Percentiles rank a stretch among this genome's conserved stretches.
Conservation (phyloP, 495 filamentous ascomycete genomes). For the Penicillium paxilli region DNA sequence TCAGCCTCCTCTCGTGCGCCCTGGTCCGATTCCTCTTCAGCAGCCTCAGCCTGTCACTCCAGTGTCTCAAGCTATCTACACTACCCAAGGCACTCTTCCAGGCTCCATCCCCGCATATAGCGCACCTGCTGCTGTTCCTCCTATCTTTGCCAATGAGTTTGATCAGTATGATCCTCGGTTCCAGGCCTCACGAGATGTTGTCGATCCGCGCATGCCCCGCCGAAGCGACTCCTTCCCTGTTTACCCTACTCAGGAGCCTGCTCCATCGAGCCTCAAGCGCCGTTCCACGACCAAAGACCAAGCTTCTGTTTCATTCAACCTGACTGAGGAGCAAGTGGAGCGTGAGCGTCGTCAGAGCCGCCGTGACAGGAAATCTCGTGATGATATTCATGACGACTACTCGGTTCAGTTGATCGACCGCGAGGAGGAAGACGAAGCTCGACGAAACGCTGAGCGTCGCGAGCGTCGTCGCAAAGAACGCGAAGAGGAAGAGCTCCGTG, state of each 20-base stretch:
- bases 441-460: slow-evolving; percentile 16
- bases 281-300: slow-evolving; percentile 42
- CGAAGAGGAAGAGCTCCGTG: slow-evolving; percentile 22
- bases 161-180: slow-evolving; percentile 23
- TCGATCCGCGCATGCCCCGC: slow-evolving; percentile 12
- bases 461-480: slow-evolving; percentile 17
- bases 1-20: slow-evolving; percentile 48
- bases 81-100: slow-evolving; percentile 33
- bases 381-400: slow-evolving; percentile 24
- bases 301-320: slow-evolving; percentile 47
- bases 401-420: slow-evolving; percentile 34
- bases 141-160: slow-evolving; percentile 29
- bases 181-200: slow-evolving; percentile 24
- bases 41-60: slow-evolving; percentile 58
- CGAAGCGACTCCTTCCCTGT: slow-evolving; percentile 40
- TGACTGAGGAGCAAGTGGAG: slow-evolving; percentile 50
- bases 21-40: slow-evolving; percentile 54
- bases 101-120: slow-evolving; percentile 36
- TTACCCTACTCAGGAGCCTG: slow-evolving; percentile 24
- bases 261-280: slow-evolving; percentile 34
- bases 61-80: slow-evolving; percentile 56
- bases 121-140: slow-evolving; percentile 32
- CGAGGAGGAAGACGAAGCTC: slow-evolving; percentile 24
- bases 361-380: slow-evolving; percentile 26
- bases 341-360: slow-evolving; percentile 40